Percentiles rank a stretch among this genome's conserved stretches.
Conservation (phyloP, 2,329 filamentous ascomycete genomes). For the Teratosphaeria destructans region DNA sequence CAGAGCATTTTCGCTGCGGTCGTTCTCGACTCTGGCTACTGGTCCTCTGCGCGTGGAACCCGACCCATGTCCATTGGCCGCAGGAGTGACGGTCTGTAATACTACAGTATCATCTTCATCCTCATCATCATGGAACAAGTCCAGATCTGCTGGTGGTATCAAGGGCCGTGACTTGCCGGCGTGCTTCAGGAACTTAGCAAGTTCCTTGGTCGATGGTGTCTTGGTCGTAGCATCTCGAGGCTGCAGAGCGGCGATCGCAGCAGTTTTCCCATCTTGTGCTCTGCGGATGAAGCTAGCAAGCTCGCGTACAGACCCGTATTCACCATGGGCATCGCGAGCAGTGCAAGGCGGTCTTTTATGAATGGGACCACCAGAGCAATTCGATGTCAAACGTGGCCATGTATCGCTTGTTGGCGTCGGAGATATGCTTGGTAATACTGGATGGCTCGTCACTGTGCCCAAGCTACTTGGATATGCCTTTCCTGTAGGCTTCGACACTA, state of each 20-base stretch:
- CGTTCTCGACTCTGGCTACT: background rate
- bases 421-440: background rate
- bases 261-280: background rate
- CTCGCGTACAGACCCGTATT: constrained; percentile 3
- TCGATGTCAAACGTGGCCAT: background rate
- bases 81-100: background rate
- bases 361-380: background rate
- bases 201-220: background rate
- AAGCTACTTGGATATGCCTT: background rate
- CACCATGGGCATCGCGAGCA: constrained; percentile 7
- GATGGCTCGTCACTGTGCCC: background rate
- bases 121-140: background rate
- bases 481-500: background rate
- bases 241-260: background rate
- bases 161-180: background rate
- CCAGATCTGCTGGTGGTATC: background rate
- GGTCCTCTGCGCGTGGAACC: background rate
- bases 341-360: constrained; percentile 1
- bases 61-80: background rate
- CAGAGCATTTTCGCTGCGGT: background rate
- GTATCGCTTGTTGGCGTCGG: background rate
- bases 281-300: constrained; percentile 8
- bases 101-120: background rate
- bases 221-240: background rate
- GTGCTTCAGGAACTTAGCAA: background rate